These are phyloP conservation scores for Davidsoniella virescens DNA, from an alignment of 2,329 filamentous ascomycete genomes.

Conservation along the genomic window DNA sequence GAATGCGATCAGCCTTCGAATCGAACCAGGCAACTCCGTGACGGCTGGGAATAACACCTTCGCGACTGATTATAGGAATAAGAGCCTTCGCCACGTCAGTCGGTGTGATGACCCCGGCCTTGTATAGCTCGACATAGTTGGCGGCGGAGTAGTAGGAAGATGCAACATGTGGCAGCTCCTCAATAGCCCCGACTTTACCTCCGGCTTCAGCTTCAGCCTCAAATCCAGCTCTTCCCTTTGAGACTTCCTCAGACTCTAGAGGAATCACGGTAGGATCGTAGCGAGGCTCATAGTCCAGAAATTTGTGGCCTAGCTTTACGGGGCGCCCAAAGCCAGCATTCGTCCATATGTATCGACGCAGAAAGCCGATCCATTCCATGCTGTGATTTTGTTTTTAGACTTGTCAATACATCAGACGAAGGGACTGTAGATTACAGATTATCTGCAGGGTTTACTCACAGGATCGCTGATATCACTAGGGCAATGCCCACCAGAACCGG, in stretches of 20 bases:
- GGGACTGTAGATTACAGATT: background rate
- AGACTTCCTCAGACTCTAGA: conserved; percentile 20
- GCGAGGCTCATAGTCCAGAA: conserved; percentile 34
- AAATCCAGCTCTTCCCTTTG: background rate
- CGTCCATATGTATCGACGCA: conserved; percentile 41
- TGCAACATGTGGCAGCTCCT: conserved; percentile 2
- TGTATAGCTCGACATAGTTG: conserved; percentile 29
- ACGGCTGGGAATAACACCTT: conserved; percentile 21
- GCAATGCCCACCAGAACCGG: conserved; percentile 40
- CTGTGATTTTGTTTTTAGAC: conserved; percentile 19
- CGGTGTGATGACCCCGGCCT: conserved; percentile 29
- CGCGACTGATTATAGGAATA: conserved; percentile 29
- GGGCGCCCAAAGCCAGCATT: conserved; percentile 48
- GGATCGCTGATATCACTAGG: conserved; percentile 34
- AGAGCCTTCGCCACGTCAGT: conserved; percentile 28
- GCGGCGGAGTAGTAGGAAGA: conserved; percentile 23
- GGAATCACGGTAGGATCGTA: conserved; percentile 32
- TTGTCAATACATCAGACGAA: background rate
- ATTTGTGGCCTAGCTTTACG: conserved; percentile 31
- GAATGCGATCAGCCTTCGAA: conserved; percentile 25
- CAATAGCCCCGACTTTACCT: background rate
- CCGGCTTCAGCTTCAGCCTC: background rate
- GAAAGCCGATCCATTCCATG: conserved; percentile 35
- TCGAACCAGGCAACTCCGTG: conserved; percentile 30
- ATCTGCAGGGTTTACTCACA: conserved; percentile 25